A percentile compares a stretch with the other conserved stretches of the same genome.
phyloP scores from a whole-genome alignment of 805 yeast species.

The Cyberlindnera americana region DNA sequence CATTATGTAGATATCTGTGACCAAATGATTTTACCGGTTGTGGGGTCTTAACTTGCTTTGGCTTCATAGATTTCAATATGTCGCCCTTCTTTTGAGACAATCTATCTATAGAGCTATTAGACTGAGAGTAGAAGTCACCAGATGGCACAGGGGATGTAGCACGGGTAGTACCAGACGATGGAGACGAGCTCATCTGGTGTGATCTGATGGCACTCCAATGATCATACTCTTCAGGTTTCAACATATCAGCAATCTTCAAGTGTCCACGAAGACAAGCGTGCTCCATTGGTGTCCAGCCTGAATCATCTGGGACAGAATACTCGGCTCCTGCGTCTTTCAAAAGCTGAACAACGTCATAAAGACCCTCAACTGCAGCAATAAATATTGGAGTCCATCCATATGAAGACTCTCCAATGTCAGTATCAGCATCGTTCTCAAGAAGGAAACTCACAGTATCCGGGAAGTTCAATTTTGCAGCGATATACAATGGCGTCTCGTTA shows the following conservation, averaged over 20 bases:
- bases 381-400: constrained; percentile 96
- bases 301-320: constrained; percentile 59
- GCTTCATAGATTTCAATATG: constrained; percentile 20
- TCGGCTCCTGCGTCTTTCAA: constrained; percentile 54
- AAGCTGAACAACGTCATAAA: constrained; percentile 47
- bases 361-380: constrained; percentile 87
- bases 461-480: constrained; percentile 66
- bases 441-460: constrained; percentile 50
- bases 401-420: constrained; percentile 70
- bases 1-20: constrained; percentile 63
- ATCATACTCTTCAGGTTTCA: constrained; percentile 47
- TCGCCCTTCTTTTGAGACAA: constrained; percentile 15
- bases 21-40: constrained; percentile 82
- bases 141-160: constrained; percentile 11
- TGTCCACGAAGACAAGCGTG: constrained; percentile 93
- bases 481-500: constrained; percentile 75
- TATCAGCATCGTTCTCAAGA: constrained; percentile 57
- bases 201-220: constrained; percentile 5
- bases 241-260: constrained; percentile 57
- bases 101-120: constrained; percentile 22
- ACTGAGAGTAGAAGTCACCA: constrained; percentile 6
- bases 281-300: constrained; percentile 98
- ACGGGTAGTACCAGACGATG: constrained; percentile 10
- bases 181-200: constrained; percentile 7
- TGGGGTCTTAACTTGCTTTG: constrained; percentile 17